A percentile compares a stretch with the other conserved stretches of the same genome.
Evolutionary conservation across 2,329 filamentous ascomycete species (phyloP).

Genomic region (Fusarium stilboides): DNA sequence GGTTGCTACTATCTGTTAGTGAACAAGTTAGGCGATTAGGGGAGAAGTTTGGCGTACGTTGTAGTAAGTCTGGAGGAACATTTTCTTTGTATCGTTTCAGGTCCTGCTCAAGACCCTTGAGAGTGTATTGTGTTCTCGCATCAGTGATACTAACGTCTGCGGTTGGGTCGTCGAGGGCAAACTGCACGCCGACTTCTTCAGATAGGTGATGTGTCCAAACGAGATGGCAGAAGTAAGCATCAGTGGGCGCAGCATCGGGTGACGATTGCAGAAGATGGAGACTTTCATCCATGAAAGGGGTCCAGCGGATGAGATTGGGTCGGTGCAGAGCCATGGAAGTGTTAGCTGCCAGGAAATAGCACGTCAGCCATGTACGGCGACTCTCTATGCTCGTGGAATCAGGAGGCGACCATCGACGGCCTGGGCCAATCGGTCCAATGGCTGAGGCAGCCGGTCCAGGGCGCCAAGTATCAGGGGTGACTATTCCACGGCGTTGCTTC

Average conservation of each 20-base stretch:
- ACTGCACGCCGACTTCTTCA: conserved; percentile 78
- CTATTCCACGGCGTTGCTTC: conserved; percentile 39
- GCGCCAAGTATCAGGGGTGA: conserved; percentile 53
- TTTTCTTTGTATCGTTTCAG: conserved; percentile 71
- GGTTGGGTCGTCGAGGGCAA: conserved; percentile 76
- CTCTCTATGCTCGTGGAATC: conserved; percentile 70
- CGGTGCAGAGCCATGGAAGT: conserved; percentile 74
- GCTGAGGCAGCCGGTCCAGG: conserved; percentile 49
- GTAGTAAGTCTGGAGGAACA: conserved; percentile 67
- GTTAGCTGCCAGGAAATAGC: conserved; percentile 72
- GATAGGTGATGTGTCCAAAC: conserved; percentile 74
- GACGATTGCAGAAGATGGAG: conserved; percentile 69
- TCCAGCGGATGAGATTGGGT: conserved; percentile 73
- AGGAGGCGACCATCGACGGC: conserved; percentile 57
- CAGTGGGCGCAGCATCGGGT: conserved; percentile 69
- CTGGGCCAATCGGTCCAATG: conserved; percentile 43
- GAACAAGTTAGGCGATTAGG: not conserved
- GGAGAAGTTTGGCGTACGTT: conserved; percentile 64
- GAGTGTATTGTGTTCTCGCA: conserved; percentile 73
- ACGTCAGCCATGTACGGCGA: conserved; percentile 71
- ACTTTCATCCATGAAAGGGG: conserved; percentile 73
- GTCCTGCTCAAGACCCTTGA: conserved; percentile 76
- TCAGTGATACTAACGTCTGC: conserved; percentile 71
- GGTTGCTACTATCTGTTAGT: conserved; percentile 62
- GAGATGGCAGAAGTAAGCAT: conserved; percentile 71